Evolutionary conservation across 148 eudicot genomes (phyloP), one percentile per base, ranked within the genome.

Genomic region (Vaccinium myrtillus): DNA sequence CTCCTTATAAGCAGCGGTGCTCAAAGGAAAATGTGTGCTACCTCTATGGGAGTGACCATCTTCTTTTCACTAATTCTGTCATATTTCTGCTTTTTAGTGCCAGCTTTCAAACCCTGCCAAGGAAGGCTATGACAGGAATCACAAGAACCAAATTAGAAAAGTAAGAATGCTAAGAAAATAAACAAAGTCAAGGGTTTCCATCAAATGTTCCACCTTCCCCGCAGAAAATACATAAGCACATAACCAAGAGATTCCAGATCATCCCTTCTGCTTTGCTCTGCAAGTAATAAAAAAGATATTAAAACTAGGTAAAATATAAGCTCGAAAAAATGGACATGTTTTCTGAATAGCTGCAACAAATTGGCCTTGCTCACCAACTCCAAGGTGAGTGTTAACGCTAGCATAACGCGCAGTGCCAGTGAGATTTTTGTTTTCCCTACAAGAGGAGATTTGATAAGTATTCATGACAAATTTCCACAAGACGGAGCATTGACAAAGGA

Each of bases 331-430:
- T 79, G 59, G 50, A 80, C 16, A 36, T 65, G 1, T 54, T 50
- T 27, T 56, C 43, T 46, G 25, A 85, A 81, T 56, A 32, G 54
- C 36, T n/a, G 74, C 23, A 80, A 75, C 10, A 59, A 75, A 32
- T 61, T 75, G 5, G 79, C 36, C 49, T 51, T 12, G 91, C 94
- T 91, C 83, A 96, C 99, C 99, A 88, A 94, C 93, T 86, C 99
- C 99, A 83, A 94, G 99, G 88, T 96, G 99, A 23, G 99, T 96
- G 89, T 94, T 96, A 81, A 96, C 98, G 87, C 99, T 96, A 30
- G 99, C 98, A 92, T 96, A 96, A 86, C 99, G 97, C 87, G 99
- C 99, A 69, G 99, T 96, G 54, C 99, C 99, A 0, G 99, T 96
- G 56, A 94, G 98, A 86, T 94, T 96, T 87, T 96, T 96, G 90